Evolutionary conservation across 1,284 basidiomycete species (phyloP).

Genomic region (Microbotryum saponariae): DNA sequence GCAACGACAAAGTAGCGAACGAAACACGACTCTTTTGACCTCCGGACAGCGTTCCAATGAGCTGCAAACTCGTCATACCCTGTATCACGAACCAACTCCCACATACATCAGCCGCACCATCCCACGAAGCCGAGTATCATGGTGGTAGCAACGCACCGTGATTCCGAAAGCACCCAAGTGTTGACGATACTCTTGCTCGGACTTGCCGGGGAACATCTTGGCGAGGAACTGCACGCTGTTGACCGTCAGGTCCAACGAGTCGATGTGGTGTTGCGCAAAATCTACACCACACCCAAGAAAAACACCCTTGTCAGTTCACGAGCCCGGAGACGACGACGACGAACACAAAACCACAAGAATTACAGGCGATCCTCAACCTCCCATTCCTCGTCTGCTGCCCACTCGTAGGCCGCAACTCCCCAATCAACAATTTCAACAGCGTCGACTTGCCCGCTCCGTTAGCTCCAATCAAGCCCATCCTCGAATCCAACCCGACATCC

Average conservation of each 20-base stretch:
- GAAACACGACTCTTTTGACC: constrained; percentile 97
- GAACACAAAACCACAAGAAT: neutral
- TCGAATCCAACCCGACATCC: constrained; percentile 79
- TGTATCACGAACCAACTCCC: neutral
- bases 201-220: constrained; percentile 83
- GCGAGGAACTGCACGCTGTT: constrained; percentile 88
- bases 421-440: constrained; percentile 72
- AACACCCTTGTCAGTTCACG: no score
- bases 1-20: constrained; percentile 83
- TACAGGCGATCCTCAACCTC: constrained; percentile 66
- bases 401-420: constrained; percentile 68
- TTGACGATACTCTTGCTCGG: constrained; percentile 88
- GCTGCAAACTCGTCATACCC: constrained; percentile 54
- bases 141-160: constrained; percentile 58
- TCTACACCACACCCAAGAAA: constrained; percentile 50
- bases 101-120: constrained; percentile 35
- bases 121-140: no score
- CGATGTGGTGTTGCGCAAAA: constrained; percentile 97
- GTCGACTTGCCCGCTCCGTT: constrained; percentile 51
- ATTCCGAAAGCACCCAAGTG: constrained; percentile 99
- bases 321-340: no score
- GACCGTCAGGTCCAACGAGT: constrained; percentile 75
- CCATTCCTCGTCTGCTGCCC: constrained; percentile 88
- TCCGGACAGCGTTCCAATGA: constrained; percentile 70
- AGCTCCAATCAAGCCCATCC: constrained; percentile 80